phyloP scores from a whole-genome alignment of 345 rosid genomes.

The Eucalyptus erythrocorys region DNA sequence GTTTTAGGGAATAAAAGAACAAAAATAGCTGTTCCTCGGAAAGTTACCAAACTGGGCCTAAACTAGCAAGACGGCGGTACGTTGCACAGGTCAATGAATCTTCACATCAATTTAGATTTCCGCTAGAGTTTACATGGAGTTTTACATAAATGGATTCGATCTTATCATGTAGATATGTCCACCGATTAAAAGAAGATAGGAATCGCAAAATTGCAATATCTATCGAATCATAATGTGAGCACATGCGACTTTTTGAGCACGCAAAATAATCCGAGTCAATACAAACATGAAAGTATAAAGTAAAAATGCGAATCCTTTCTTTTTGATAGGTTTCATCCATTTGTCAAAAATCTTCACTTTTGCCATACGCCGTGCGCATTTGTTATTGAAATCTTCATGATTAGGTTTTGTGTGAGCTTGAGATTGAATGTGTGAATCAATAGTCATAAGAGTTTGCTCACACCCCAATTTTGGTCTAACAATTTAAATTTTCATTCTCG shows the following conservation, averaged over 20 bases:
- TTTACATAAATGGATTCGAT: not conserved
- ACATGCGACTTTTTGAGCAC: not conserved
- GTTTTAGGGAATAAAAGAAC: fast-evolving
- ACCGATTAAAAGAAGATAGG: fast-evolving
- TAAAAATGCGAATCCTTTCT: not conserved
- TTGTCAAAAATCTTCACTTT: not conserved
- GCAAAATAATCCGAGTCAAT: not conserved
- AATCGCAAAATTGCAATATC: not conserved
- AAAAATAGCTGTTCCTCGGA: fast-evolving
- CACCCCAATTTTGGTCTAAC: too few relatives aligned
- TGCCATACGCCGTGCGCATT: too few relatives aligned
- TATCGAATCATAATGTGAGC: not conserved
- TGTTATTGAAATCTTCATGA: too few relatives aligned
- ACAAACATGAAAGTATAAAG: not conserved
- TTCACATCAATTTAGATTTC: not conserved
- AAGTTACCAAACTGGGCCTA: fast-evolving
- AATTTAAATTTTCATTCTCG: too few relatives aligned
- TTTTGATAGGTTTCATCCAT: not conserved
- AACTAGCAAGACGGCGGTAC: not conserved
- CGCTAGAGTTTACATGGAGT: not conserved
- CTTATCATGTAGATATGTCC: not conserved
- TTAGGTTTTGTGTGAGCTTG: too few relatives aligned
- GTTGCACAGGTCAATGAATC: not conserved
- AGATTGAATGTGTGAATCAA: too few relatives aligned
- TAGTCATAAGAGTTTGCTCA: too few relatives aligned